Evolutionary conservation across 1,139 yeast species (phyloP).

Genomic region (Debaryomyces psychrophilus): DNA sequence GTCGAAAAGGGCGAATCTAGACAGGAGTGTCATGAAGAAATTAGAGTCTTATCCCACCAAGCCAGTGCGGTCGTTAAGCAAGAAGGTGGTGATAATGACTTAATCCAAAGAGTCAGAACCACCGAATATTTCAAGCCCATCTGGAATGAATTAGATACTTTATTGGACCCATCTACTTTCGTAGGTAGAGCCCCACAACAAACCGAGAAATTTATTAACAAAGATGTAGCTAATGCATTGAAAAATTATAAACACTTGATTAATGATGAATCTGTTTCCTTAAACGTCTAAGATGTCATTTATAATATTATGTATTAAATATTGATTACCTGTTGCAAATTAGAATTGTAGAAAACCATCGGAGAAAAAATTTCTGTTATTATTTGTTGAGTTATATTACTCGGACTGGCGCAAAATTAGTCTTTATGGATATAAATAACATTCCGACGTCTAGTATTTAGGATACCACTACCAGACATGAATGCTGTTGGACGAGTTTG

Average conservation of each 20-base stretch:
- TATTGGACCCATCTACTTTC: constrained; percentile 90
- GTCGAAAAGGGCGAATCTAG: constrained; percentile 97
- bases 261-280: constrained; percentile 61
- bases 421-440: background rate
- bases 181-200: constrained; percentile 99
- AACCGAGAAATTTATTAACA: constrained; percentile 86
- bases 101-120: constrained; percentile 82
- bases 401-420: background rate
- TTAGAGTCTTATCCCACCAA: constrained; percentile 94
- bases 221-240: constrained; percentile 83
- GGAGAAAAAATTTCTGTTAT: background rate
- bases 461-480: background rate
- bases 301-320: background rate
- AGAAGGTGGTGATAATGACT: constrained; percentile 97
- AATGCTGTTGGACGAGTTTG: too few relatives aligned
- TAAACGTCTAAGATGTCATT: constrained; percentile 35
- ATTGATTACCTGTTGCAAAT: background rate
- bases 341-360: background rate
- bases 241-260: constrained; percentile 65
- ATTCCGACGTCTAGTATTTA: background rate
- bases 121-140: constrained; percentile 89
- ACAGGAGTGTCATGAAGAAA: constrained; percentile 98
- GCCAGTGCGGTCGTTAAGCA: constrained; percentile 97
- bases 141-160: constrained; percentile 75
- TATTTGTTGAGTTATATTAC: background rate